phyloP scores from a whole-genome alignment of 2,329 filamentous ascomycete genomes.

The Penicillium sclerotigenum region DNA sequence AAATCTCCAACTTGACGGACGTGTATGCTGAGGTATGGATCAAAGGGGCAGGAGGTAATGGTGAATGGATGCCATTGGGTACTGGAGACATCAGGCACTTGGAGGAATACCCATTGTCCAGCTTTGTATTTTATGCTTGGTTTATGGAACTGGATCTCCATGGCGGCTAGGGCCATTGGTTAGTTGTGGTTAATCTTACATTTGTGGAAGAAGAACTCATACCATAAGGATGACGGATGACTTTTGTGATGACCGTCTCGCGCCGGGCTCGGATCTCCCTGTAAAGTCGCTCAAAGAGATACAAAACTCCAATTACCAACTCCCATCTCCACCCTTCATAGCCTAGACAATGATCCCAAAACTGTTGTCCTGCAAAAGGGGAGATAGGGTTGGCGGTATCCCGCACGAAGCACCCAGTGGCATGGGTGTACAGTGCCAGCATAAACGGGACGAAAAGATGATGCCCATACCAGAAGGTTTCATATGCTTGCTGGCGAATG shows the following conservation, averaged over 20 bases:
- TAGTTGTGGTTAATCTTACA: background rate
- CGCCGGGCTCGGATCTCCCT: constrained; percentile 83
- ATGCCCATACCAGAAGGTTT: constrained; percentile 99
- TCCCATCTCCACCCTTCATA: constrained; percentile 99
- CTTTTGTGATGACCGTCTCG: constrained; percentile 84
- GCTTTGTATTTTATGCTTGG: constrained; percentile 97
- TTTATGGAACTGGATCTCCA: constrained; percentile 96
- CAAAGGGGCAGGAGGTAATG: constrained; percentile 95
- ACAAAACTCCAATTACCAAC: constrained; percentile 77
- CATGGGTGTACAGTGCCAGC: constrained; percentile 90
- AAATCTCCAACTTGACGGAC: constrained; percentile 97
- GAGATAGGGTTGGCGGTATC: constrained; percentile 70
- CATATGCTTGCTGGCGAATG: constrained; percentile 94
- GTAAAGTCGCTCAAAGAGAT: constrained; percentile 83
- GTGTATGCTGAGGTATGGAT: constrained; percentile 91
- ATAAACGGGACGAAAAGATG: constrained; percentile 97
- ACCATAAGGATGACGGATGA: constrained; percentile 94
- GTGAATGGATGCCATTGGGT: constrained; percentile 99
- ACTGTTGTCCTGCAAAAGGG: constrained; percentile 75
- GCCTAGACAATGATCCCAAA: constrained; percentile 91
- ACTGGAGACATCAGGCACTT: constrained; percentile 81
- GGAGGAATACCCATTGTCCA: constrained; percentile 96
- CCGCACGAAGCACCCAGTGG: constrained; percentile 92
- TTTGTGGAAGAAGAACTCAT: constrained; percentile 32
- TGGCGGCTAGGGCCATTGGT: constrained; percentile 63